Evolutionary conservation across 164 flowering plant genomes (phyloP), one percentile per base, ranked within the genome.

Genomic region (Euptelea pleiosperma): DNA sequence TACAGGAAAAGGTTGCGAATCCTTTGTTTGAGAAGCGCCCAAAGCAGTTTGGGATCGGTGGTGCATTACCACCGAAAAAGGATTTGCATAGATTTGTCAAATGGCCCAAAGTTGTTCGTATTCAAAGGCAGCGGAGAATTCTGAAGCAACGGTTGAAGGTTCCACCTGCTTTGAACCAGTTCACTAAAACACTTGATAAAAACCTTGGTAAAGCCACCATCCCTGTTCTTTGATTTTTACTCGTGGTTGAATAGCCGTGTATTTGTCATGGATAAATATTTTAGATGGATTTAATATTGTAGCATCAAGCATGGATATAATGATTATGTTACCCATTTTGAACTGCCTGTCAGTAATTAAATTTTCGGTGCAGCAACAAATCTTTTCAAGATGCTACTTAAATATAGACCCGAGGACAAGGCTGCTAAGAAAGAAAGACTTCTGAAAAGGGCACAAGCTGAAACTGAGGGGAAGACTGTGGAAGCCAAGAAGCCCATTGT

Each of bases 21-120:
- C 87, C 87, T 0, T 57, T 80, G 48, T 80, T 74, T 57, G 87
- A 82, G 73, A 82, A 82, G 77, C 72, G 83, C 2, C 72, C 85
- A 9, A 80, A 82, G 78, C 87, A 82, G 60, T 82, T 82, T 60
- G 88, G 88, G 14, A 64, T 64, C 49, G 68, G 68, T 40, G 68
- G 68, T 29, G 68, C 68, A 64, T 49, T 64, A 19, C 68, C 70
- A 6, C 70, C 64, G 2, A 66, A 60, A n/a, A 59, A 26, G 48
- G 70, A 66, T 42, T 28, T 66, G 47, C 68, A 64, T 30, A 49
- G 62, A n/a, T 64, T 64, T 49, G 68, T 64, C 4, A 64, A 57
- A 42, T 64, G 62, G 67, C 67, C 67, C 16, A 64, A 57, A 39
- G 67, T 64, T 37, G 67, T 64, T 19, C 67, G 67, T 36, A 64